phyloP scores from a whole-genome alignment of 371 early-diverging fungal species.

The Mortierella sp. region DNA sequence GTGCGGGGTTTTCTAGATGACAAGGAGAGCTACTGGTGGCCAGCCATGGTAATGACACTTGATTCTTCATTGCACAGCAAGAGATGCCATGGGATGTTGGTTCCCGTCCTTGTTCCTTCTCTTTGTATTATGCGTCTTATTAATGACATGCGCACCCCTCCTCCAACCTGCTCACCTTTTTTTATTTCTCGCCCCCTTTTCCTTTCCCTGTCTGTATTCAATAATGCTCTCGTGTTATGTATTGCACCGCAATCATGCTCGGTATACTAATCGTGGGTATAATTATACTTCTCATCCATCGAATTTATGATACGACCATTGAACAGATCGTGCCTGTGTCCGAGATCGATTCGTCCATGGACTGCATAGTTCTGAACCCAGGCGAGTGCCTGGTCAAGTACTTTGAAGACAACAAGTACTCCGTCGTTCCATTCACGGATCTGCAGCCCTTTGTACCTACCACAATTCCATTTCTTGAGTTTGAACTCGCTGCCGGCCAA shows the following conservation, averaged over 20 bases:
- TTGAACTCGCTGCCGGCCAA: constrained; percentile 38
- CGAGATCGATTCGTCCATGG: constrained; percentile 64
- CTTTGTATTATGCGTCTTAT: too few relatives aligned
- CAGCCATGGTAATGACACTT: constrained; percentile 50
- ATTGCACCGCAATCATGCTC: not conserved
- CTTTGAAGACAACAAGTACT: constrained; percentile 59
- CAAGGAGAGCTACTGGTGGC: constrained; percentile 55
- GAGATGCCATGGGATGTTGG: not conserved
- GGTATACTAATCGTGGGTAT: constrained; percentile 20
- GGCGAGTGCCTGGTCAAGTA: constrained; percentile 55
- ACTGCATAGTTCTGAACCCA: constrained; percentile 55
- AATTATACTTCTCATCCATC: not conserved
- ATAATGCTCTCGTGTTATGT: not conserved
- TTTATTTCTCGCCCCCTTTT: not conserved
- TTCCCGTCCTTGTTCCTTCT: constrained; percentile 19
- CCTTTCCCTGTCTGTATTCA: not conserved
- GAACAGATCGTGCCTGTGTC: constrained; percentile 62
- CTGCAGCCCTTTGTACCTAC: constrained; percentile 51
- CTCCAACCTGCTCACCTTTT: not conserved
- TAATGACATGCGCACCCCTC: constrained; percentile 25
- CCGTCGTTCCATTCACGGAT: constrained; percentile 44
- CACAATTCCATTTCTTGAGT: constrained; percentile 48
- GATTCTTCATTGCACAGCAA: not conserved
- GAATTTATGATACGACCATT: not conserved
- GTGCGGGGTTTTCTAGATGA: constrained; percentile 29